Conservation (phyloP, 1,139 yeast genomes). For the Yamadazyma blattariae region DNA sequence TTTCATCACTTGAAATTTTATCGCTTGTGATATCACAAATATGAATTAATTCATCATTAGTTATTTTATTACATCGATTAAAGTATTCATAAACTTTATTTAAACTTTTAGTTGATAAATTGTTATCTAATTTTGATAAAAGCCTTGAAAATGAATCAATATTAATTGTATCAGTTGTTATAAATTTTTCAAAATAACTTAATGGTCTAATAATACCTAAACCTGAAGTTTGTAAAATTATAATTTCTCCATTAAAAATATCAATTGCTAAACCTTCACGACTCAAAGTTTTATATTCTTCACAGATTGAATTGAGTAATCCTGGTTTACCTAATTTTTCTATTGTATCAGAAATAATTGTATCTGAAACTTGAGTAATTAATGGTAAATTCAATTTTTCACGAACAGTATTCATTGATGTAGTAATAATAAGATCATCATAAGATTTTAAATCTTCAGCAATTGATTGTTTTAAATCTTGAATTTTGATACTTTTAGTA, state of each 20-base stretch:
- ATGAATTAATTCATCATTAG: conserved; percentile 4
- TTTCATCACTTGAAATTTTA: conserved; percentile 2
- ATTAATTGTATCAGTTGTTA: conserved; percentile 11
- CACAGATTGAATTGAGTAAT: conserved; percentile 64
- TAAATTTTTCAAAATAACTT: conserved; percentile 30
- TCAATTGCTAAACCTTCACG: conserved; percentile 45
- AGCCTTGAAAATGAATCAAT: conserved; percentile 11
- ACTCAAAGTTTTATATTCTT: conserved; percentile 58
- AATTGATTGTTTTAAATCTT: background rate
- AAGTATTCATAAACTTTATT: conserved; percentile 18
- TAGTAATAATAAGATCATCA: conserved; percentile 33
- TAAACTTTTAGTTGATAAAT: conserved; percentile 26
- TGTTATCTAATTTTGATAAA: conserved; percentile 7
- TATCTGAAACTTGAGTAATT: conserved; percentile 3
- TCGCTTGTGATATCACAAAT: conserved; percentile 6
- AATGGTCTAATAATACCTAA: conserved; percentile 31
- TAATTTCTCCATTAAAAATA: conserved; percentile 4
- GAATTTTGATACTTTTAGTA: conserved; percentile 6
- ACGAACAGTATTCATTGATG: conserved; percentile 36
- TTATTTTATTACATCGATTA: background rate
- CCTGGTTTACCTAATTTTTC: conserved; percentile 28
- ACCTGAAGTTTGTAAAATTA: conserved; percentile 33
- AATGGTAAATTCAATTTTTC: conserved; percentile 19
- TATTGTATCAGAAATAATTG: conserved; percentile 22
- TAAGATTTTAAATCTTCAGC: conserved; percentile 25